phyloP scores from a whole-genome alignment of 2,329 filamentous ascomycete species.

The Paraphaeosphaeria sporulosa region DNA sequence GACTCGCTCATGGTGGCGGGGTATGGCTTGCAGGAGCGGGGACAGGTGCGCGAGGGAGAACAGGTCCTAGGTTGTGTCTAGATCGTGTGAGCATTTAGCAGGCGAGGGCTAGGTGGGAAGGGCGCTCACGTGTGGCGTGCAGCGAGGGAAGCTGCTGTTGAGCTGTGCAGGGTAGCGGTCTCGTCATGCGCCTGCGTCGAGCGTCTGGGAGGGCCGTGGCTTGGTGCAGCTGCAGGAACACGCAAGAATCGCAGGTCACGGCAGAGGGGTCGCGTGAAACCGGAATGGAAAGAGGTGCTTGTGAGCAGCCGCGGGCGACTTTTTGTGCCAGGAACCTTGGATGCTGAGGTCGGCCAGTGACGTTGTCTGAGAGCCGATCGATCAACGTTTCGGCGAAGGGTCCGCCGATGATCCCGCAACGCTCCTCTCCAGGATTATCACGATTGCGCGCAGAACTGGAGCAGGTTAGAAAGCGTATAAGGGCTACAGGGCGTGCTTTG shows the following conservation, averaged over 20 bases:
- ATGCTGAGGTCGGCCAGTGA: conserved; percentile 31
- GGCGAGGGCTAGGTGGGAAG: neutral
- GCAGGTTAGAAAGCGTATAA: neutral
- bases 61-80: conserved; percentile 16
- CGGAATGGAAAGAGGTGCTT: conserved; percentile 10
- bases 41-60: conserved; percentile 8
- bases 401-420: conserved; percentile 23
- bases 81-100: conserved; percentile 12
- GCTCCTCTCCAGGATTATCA: neutral
- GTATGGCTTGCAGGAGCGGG: conserved; percentile 1
- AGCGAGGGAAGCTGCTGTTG: conserved; percentile 17
- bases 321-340: conserved; percentile 21
- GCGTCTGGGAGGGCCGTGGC: conserved; percentile 27
- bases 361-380: conserved; percentile 31
- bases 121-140: conserved; percentile 22
- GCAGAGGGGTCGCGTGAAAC: neutral
- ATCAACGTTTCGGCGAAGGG: conserved; percentile 25
- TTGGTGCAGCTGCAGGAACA: conserved; percentile 22
- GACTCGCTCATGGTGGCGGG: conserved; percentile 35
- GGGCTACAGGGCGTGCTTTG: conserved; percentile 4
- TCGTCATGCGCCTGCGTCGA: conserved; percentile 36
- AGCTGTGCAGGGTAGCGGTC: conserved; percentile 20
- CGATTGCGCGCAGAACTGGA: neutral
- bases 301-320: conserved; percentile 28
- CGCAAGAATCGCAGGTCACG: conserved; percentile 10